Conservation (phyloP, 2,329 filamentous ascomycete genomes). For the Sordariomycetes sp. region DNA sequence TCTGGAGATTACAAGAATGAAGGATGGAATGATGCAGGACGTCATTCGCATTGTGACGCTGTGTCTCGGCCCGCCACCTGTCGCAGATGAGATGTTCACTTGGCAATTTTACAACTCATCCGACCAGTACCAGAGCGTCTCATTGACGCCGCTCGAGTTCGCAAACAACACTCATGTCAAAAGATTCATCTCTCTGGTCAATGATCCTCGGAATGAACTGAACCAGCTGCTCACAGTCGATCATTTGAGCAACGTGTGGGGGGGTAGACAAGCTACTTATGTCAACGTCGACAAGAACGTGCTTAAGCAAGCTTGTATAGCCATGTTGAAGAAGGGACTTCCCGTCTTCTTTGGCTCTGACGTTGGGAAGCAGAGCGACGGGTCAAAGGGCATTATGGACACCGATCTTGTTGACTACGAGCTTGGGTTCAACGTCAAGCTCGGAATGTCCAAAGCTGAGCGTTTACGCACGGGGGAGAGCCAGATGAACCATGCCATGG, state of each 20-base stretch:
- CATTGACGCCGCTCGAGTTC: slow-evolving; percentile 51
- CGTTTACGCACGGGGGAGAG: slow-evolving; percentile 66
- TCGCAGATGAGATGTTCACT: slow-evolving; percentile 57
- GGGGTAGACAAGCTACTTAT: slow-evolving; percentile 67
- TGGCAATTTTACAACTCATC: no score
- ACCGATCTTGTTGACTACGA: slow-evolving; percentile 67
- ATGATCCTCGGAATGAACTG: slow-evolving; percentile 74
- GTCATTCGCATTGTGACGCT: slow-evolving; percentile 76
- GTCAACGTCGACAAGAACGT: slow-evolving; percentile 69
- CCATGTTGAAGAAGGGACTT: slow-evolving; percentile 68
- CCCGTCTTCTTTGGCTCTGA: slow-evolving; percentile 87
- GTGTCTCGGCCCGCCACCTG: slow-evolving; percentile 70
- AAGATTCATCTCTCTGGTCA: slow-evolving; percentile 69
- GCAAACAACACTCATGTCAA: slow-evolving; percentile 46
- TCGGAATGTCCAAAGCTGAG: slow-evolving; percentile 68
- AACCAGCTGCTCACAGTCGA: slow-evolving; percentile 66
- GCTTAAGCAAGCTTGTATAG: slow-evolving; percentile 65
- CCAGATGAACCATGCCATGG: slow-evolving; percentile 89
- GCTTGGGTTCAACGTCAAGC: slow-evolving; percentile 70
- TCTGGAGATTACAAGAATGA: no score
- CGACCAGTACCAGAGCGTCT: no score
- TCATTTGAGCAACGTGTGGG: slow-evolving; percentile 72
- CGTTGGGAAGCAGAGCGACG: slow-evolving; percentile 73
- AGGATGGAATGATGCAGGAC: slow-evolving; percentile 69
- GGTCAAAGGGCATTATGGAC: slow-evolving; percentile 67